Conservation (phyloP, 2,329 filamentous ascomycete genomes). For the Volutella citrinella region DNA sequence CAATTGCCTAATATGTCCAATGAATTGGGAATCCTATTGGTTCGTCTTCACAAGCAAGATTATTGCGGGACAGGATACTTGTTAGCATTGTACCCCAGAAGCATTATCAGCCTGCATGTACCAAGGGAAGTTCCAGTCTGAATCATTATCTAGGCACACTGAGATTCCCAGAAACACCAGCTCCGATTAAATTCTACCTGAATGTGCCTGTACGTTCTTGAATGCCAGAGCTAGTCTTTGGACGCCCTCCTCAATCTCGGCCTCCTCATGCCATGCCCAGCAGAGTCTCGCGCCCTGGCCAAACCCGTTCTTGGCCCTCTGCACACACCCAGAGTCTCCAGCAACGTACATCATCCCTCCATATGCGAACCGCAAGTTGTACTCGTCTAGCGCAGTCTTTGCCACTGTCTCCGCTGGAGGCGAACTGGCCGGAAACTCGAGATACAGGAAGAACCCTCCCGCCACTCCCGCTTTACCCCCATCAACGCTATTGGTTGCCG, state of each 20-base stretch:
- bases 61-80: too few species aligned
- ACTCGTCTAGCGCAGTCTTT: not conserved
- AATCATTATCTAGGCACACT: too few species aligned
- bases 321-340: not conserved
- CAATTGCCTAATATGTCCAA: too few species aligned
- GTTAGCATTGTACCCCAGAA: too few species aligned
- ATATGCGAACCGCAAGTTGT: not conserved
- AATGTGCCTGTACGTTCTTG: too few species aligned
- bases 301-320: not conserved
- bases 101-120: too few species aligned
- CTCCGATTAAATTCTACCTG: too few species aligned
- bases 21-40: too few species aligned
- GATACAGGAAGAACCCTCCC: conserved; percentile 3
- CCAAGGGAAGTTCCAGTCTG: too few species aligned
- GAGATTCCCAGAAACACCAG: too few species aligned
- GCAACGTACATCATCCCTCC: conserved; percentile 1
- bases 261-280: conserved; percentile 5
- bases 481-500: too few species aligned
- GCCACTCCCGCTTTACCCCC: conserved; percentile 2
- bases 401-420: not conserved
- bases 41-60: too few species aligned
- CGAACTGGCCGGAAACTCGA: not conserved
- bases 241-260: conserved; percentile 1
- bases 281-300: conserved; percentile 2
- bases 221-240: not conserved